Evolutionary conservation across 305 asterid species (phyloP), one percentile per base, ranked within the genome.

Genomic region (Fraxinus baroniana): DNA sequence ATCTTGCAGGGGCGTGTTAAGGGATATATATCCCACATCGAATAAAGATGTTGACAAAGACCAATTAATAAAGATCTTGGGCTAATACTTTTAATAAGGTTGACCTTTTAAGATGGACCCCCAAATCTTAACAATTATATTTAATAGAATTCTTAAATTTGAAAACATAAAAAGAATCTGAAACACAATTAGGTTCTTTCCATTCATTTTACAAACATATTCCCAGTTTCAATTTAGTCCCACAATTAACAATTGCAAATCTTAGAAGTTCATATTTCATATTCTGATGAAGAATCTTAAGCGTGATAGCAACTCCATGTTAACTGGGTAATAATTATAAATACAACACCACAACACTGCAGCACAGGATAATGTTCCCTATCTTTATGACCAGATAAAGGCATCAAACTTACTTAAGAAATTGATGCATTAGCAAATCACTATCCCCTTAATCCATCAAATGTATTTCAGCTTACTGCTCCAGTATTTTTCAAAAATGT

Each of bases 141-240:
- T 26, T 10, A 24, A 66, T 66, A 66, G 74, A 66, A 28, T 66
- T 64, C 74, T 24, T 66, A 37, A 66, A 66, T 66, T 26, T 8
- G 37, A 66, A 66, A 66, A 66, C 37, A 24, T 26, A 9, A 24
- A 24, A 66, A 26, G 28, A 57, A 57, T 7, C 28, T 57, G 68
- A 26, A 64, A 64, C 73, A 64, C 35, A 12, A 62, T 72, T 46
- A 57, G 28, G 75, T 30, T 30, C 72, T 76, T 76, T 77, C 74
- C 24, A 76, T 66, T 72, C 39, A 74, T 72, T 79, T 55, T 79
- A 17, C 17, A 75, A 76, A 22, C 52, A 20, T 68, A 74, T 26
- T 24, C 7, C 9, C 78, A 13, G 26, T 24, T 64, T 41, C 76
- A 74, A 55, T 80, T 78, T 55, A 74, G 37, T 41, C 32, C 41